Conservation (phyloP, 2,329 filamentous ascomycete species). For the Epichloe hybrida region DNA sequence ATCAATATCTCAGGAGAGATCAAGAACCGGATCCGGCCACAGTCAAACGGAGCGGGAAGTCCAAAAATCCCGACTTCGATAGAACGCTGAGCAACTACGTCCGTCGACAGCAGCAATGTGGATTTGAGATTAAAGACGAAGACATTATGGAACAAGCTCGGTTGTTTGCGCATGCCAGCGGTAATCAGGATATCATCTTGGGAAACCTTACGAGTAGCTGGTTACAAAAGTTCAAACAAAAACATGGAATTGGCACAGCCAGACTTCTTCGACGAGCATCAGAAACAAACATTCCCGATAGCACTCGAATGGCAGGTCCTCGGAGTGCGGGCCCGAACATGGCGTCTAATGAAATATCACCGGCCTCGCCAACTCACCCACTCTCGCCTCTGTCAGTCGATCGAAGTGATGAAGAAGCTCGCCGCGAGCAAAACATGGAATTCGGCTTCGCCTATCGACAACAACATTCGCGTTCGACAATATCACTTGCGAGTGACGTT, state of each 20-base stretch:
- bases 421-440: constrained; percentile 25
- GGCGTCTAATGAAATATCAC: constrained; percentile 49
- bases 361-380: constrained; percentile 55
- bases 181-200: constrained; percentile 55
- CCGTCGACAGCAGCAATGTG: constrained; percentile 65
- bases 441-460: constrained; percentile 21
- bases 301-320: constrained; percentile 34
- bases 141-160: constrained; percentile 73
- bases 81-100: constrained; percentile 81
- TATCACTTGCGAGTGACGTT: constrained; percentile 19
- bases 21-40: constrained; percentile 44
- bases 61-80: constrained; percentile 82
- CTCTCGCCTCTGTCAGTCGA: constrained; percentile 56
- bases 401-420: constrained; percentile 56
- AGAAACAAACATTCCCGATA: constrained; percentile 59
- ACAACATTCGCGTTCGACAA: constrained; percentile 21
- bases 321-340: constrained; percentile 14
- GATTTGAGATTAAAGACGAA: constrained; percentile 60
- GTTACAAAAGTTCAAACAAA: constrained; percentile 93
- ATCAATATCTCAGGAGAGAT: constrained; percentile 84
- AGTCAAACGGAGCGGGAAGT: constrained; percentile 61
- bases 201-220: constrained; percentile 62
- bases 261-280: constrained; percentile 43
- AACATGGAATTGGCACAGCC: constrained; percentile 47
- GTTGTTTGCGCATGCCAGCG: constrained; percentile 60